Base-by-base conservation (phyloP, 1,284 basidiomycete genomes). In the Mycena sp. region DNA sequence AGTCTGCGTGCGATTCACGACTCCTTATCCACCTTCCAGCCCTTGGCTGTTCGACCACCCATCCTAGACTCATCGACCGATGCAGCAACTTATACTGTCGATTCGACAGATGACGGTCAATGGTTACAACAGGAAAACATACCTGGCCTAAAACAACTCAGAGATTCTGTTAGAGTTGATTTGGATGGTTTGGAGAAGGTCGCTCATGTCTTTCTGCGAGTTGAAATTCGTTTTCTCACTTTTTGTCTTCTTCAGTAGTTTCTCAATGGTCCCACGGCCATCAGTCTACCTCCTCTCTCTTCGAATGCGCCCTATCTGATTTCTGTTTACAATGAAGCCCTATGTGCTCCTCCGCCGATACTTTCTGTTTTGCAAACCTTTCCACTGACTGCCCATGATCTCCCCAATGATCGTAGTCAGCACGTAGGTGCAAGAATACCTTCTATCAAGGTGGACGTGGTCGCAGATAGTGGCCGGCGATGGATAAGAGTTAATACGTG, bases 401-500 rank as follows among this genome's bases (percentile, higher is more conserved):
- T 48, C 30, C 58, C 66, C 32, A 63, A 62, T 2, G 23, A 70
- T 35, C 32, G 32, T 14, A 35, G 62, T 32, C 61, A 67, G 35
- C 71, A 73, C 58, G 62, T 67, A 14, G 69, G 65, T 35, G 69
- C 71, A 72, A 81, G 77, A 67, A 67, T 77, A n/a, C 72, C 79
- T 6, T 81, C 81, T 1, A 82, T 86, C n/a, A 93, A 92, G 69
- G 87, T 95, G 0, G 94, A 96, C 72, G 83, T 95, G 6, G 87
- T 95, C 25, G 88, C 90, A 2, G 85, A 92, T 41, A 85, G 87
- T 55, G 93, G 92, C 0, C 79, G 81, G 29, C 78, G 81, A 10
- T 95, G 93, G 93, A 88, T 93, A 35, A 83, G 93, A 69, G 85
- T 95, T 25, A 95, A 94, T 77, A 95, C 93, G 93, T 94, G 70